Conservation (phyloP, 768 basidiomycete genomes). For the Pulveroboletus ravenelii region DNA sequence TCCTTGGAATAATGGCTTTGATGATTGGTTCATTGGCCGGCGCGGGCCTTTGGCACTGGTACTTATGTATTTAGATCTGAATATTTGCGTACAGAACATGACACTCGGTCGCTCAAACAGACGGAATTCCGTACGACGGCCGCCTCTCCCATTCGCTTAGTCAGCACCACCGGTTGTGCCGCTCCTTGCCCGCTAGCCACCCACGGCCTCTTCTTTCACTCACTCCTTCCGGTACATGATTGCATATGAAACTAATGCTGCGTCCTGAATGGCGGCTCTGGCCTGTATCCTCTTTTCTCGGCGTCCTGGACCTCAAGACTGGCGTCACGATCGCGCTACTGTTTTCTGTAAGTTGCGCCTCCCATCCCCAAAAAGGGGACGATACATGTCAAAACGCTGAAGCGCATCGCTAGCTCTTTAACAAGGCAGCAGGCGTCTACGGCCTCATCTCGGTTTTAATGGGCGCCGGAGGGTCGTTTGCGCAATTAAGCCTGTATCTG, state of each 20-base stretch:
- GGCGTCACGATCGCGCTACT: conserved; percentile 84
- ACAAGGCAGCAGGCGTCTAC: conserved; percentile 98
- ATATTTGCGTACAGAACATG: too few relatives aligned
- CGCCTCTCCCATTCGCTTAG: conserved; percentile 6
- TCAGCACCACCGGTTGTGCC: conserved; percentile 14
- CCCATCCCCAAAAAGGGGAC: not conserved
- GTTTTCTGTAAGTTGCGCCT: conserved; percentile 65
- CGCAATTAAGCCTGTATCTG: conserved; percentile 87
- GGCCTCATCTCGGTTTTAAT: conserved; percentile 89
- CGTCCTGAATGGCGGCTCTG: conserved; percentile 80
- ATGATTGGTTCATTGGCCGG: too few relatives aligned
- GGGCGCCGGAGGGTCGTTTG: conserved; percentile 89
- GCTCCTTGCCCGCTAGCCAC: not conserved
- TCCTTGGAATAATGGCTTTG: too few relatives aligned
- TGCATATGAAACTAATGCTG: conserved; percentile 71
- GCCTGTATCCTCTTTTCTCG: conserved; percentile 79
- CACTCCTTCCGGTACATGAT: conserved; percentile 28
- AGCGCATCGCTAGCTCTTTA: conserved; percentile 56
- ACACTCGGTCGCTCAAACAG: too few relatives aligned
- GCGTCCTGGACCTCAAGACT: conserved; percentile 88
- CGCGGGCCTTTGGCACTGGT: too few relatives aligned
- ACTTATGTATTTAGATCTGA: too few relatives aligned
- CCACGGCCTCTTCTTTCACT: not conserved
- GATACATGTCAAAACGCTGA: conserved; percentile 6
- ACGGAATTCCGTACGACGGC: too few relatives aligned